Percentiles rank a stretch among this genome's conserved stretches.
Conservation (phyloP, 352 stramenopile genomes). For the Pythium sukuiense region DNA sequence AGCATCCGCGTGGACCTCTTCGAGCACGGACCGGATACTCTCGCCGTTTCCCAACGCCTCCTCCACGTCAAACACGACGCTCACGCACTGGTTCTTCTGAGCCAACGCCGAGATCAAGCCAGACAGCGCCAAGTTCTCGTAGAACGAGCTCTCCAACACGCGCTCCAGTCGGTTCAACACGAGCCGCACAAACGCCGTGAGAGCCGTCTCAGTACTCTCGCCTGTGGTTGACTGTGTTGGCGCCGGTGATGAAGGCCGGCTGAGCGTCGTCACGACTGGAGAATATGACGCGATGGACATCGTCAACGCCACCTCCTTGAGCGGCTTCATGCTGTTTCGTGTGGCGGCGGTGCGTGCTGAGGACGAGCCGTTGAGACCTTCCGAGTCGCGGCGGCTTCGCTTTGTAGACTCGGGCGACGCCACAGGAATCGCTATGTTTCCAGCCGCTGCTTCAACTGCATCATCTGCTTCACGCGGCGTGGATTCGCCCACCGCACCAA, state of each 20-base stretch:
- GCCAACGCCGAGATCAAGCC: slow-evolving; percentile 74
- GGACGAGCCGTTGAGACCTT: slow-evolving; percentile 15
- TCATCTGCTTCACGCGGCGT: neutral
- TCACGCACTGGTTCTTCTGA: slow-evolving; percentile 52
- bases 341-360: slow-evolving; percentile 53
- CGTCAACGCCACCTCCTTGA: slow-evolving; percentile 65
- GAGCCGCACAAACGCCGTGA: slow-evolving; percentile 66
- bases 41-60: slow-evolving; percentile 40
- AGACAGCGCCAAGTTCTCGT: slow-evolving; percentile 82
- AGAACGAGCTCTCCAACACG: slow-evolving; percentile 78
- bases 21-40: slow-evolving; percentile 74
- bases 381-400: slow-evolving; percentile 13
- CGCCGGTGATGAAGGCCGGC: neutral
- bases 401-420: neutral
- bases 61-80: slow-evolving; percentile 55
- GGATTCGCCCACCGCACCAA: neutral
- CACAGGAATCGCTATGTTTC: neutral
- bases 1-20: slow-evolving; percentile 77
- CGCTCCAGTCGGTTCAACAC: slow-evolving; percentile 74
- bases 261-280: slow-evolving; percentile 31
- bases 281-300: slow-evolving; percentile 72
- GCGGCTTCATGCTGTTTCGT: slow-evolving; percentile 64
- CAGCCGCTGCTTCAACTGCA: neutral
- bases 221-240: neutral
- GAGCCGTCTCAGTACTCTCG: neutral